Evolutionary conservation across 768 basidiomycete genomes (phyloP).

Genomic region (Termitomyces sp.): DNA sequence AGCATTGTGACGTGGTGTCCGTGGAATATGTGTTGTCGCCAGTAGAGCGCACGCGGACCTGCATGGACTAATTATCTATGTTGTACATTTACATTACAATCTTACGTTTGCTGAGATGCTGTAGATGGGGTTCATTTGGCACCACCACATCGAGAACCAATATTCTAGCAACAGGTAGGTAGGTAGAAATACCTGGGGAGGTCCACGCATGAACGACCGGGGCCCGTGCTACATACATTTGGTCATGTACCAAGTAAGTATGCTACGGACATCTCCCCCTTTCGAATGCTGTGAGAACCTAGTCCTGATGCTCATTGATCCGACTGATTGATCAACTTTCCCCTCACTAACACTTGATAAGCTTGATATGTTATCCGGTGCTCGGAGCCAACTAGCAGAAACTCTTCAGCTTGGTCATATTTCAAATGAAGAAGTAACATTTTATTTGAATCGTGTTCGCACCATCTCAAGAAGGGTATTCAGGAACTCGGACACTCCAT

Average conservation of each 20-base stretch:
- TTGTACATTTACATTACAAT: not conserved
- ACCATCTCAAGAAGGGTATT: not conserved
- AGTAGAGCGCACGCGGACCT: not conserved
- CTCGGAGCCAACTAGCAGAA: not conserved
- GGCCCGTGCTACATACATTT: no score
- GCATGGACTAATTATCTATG: not conserved
- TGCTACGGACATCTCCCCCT: no score
- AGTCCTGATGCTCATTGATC: no score
- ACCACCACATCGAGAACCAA: no score
- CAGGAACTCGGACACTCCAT: constrained; percentile 16
- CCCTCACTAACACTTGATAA: no score
- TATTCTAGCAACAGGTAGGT: no score
- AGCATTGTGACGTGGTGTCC: constrained; percentile 13
- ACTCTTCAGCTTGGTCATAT: constrained; percentile 2
- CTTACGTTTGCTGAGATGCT: not conserved
- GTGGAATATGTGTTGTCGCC: constrained; percentile 7
- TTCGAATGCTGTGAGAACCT: no score
- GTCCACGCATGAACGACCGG: no score
- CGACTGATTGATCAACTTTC: no score
- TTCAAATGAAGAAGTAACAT: constrained; percentile 12
- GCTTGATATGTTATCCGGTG: constrained; percentile 5
- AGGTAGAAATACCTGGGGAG: no score
- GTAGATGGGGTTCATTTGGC: no score
- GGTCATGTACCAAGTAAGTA: no score
- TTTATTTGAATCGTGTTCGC: not conserved